These are phyloP conservation scores for Rhizoctonia solani DNA, from an alignment of 1,284 basidiomycete genomes.

Conservation along the genomic window DNA sequence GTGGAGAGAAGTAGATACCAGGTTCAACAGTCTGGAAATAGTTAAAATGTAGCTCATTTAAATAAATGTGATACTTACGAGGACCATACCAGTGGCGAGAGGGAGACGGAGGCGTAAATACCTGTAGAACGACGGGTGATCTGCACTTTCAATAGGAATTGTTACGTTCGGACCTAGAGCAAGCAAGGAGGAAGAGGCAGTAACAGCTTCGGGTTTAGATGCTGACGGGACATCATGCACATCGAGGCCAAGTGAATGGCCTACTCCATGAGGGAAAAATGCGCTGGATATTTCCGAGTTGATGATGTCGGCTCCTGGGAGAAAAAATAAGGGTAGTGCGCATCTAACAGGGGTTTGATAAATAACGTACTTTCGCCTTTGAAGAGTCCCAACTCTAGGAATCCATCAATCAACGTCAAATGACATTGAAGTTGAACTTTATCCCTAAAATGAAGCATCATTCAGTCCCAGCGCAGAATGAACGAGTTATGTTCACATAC, in stretches of 20 bases:
- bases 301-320: slow-evolving; percentile 67
- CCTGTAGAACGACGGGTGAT: slow-evolving; percentile 68
- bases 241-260: slow-evolving; percentile 86
- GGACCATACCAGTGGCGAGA: slow-evolving; percentile 77
- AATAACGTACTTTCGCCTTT: slow-evolving; percentile 45
- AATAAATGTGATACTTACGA: slow-evolving; percentile 51
- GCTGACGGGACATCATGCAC: slow-evolving; percentile 83
- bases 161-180: slow-evolving; percentile 36
- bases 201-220: slow-evolving; percentile 57
- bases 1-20: slow-evolving; percentile 83
- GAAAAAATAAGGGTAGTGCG: background rate
- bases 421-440: slow-evolving; percentile 81
- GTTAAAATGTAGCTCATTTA: slow-evolving; percentile 32
- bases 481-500: slow-evolving; percentile 43
- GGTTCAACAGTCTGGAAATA: slow-evolving; percentile 76
- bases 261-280: slow-evolving; percentile 91
- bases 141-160: slow-evolving; percentile 42
- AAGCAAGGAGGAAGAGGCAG: background rate
- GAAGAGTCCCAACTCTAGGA: slow-evolving; percentile 86
- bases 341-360: background rate
- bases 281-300: slow-evolving; percentile 74
- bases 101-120: slow-evolving; percentile 77
- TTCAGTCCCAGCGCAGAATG: background rate
- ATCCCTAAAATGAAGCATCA: slow-evolving; percentile 49
- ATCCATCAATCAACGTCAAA: slow-evolving; percentile 72